Evolutionary conservation across 2,329 filamentous ascomycete species (phyloP).

Genomic region (Epichloe sylvatica): DNA sequence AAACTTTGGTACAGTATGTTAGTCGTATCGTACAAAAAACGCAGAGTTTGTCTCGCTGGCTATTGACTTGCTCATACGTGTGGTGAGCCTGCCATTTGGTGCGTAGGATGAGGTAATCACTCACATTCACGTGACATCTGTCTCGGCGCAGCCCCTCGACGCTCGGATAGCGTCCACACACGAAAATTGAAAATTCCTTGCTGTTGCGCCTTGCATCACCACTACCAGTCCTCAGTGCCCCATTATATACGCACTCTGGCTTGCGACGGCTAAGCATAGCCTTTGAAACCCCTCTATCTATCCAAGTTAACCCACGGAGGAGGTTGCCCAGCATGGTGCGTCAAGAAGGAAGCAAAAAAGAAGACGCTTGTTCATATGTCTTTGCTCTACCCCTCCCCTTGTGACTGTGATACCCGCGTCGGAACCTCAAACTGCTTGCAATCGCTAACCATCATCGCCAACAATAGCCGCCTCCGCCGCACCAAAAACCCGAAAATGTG

Average conservation of each 20-base stretch:
- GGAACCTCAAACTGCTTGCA: background rate
- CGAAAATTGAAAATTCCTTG: conserved; percentile 31
- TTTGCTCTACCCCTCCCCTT: conserved; percentile 16
- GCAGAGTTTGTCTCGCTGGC: too few species aligned
- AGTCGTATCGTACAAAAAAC: too few species aligned
- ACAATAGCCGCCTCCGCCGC: conserved; percentile 74
- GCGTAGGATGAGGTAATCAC: conserved; percentile 15
- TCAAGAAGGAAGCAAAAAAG: conserved; percentile 5
- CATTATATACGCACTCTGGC: conserved; percentile 22
- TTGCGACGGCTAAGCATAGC: conserved; percentile 25
- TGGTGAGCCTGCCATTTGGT: background rate
- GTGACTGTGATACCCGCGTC: conserved; percentile 11
- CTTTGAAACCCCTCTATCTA: conserved; percentile 23
- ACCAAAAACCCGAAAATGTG: conserved; percentile 98
- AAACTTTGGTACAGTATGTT: too few species aligned
- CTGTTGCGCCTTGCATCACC: conserved; percentile 21
- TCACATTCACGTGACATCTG: conserved; percentile 20
- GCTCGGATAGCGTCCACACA: conserved; percentile 32
- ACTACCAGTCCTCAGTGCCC: conserved; percentile 25
- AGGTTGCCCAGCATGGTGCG: conserved; percentile 40
- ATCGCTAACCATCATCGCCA: conserved; percentile 1
- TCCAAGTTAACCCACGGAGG: conserved; percentile 28
- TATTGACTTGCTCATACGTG: background rate
- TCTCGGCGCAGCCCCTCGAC: conserved; percentile 24
- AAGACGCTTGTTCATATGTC: conserved; percentile 9